Evolutionary conservation across 176 grass and related monocot species (phyloP).

Genomic region (Rhipidocladum racemiflorum): DNA sequence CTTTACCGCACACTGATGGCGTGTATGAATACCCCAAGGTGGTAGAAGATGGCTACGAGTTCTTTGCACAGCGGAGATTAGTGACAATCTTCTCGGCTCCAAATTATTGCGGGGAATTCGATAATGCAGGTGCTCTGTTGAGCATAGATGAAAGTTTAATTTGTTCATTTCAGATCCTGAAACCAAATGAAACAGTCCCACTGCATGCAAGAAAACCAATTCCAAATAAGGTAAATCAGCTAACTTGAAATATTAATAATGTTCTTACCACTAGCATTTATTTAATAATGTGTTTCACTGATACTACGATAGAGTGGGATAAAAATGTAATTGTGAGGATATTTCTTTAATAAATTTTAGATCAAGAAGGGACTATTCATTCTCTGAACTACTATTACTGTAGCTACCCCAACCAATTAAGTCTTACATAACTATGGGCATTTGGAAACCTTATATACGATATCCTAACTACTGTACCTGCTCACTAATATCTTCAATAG

Average conservation of each 20-base stretch:
- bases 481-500: not conserved
- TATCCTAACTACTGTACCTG: not conserved
- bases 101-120: slow-evolving; percentile 50
- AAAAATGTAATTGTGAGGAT: not conserved
- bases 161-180: slow-evolving; percentile 54
- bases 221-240: slow-evolving; percentile 55
- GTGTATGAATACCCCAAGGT: slow-evolving; percentile 26
- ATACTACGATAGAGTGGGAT: not conserved
- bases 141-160: slow-evolving; percentile 46
- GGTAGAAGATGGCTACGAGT: slow-evolving; percentile 53
- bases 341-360: not conserved
- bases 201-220: slow-evolving; percentile 38
- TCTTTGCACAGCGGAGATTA: slow-evolving; percentile 49
- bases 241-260: not conserved
- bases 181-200: slow-evolving; percentile 35
- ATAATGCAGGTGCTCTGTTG: slow-evolving; percentile 44
- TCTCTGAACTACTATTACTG: not conserved
- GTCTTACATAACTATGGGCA: not conserved
- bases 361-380: not conserved
- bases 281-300: not conserved
- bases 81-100: no score
- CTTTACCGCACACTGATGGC: slow-evolving; percentile 11
- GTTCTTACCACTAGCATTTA: not conserved
- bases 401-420: not conserved
- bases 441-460: not conserved